These are phyloP conservation scores for Globisporangium parvum DNA, from an alignment of 352 stramenopile species.

Conservation along the genomic window DNA sequence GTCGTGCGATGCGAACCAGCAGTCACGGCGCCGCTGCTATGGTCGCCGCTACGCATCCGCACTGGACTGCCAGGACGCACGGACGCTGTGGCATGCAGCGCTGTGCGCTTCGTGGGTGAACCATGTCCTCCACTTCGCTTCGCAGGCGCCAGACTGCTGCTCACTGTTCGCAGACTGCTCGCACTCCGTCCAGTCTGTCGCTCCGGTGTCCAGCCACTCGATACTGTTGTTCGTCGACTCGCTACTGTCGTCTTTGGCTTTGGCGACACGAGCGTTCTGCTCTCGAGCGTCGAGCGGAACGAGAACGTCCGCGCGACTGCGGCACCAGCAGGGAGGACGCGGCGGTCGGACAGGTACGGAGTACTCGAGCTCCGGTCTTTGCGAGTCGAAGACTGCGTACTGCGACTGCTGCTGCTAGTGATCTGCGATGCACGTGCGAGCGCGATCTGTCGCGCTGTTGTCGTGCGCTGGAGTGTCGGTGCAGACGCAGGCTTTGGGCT, in stretches of 20 bases:
- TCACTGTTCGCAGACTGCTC: too few relatives aligned
- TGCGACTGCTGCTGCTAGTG: not conserved
- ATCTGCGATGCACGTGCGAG: not conserved
- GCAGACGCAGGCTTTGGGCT: not conserved
- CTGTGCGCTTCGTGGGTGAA: too few relatives aligned
- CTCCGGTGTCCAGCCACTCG: too few relatives aligned
- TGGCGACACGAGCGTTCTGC: slow-evolving; percentile 28
- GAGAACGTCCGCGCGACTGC: slow-evolving; percentile 27
- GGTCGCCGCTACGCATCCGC: too few relatives aligned
- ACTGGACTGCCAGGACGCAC: too few relatives aligned
- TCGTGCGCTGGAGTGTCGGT: not conserved
- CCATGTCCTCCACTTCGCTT: too few relatives aligned
- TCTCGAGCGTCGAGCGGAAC: slow-evolving; percentile 33
- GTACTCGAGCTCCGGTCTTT: slow-evolving; percentile 6
- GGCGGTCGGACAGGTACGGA: slow-evolving; percentile 22
- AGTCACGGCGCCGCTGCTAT: too few relatives aligned
- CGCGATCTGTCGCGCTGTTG: slow-evolving; percentile 5
- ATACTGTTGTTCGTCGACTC: not conserved
- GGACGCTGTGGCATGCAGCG: too few relatives aligned
- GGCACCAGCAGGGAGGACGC: slow-evolving; percentile 5
- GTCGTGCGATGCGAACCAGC: too few relatives aligned
- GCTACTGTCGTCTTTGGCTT: slow-evolving; percentile 2
- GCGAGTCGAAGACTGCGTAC: not conserved
- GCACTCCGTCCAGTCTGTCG: not conserved
- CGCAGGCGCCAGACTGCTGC: too few relatives aligned